Evolutionary conservation across 169 alveolate genomes (phyloP), one percentile per base, ranked within the genome.

Genomic region (Condylostoma magnum): DNA sequence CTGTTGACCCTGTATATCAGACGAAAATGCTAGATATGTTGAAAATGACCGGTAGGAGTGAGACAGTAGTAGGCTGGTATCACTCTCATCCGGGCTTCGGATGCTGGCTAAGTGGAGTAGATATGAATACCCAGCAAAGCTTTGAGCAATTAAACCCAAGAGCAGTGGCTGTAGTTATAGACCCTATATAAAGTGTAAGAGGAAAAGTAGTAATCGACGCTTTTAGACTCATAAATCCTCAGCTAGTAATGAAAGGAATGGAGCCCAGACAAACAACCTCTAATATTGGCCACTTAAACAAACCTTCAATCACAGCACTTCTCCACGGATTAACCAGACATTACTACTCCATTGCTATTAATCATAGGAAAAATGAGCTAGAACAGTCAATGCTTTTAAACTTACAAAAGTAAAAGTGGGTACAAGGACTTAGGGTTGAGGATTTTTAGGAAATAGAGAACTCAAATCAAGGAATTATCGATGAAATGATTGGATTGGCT

Each of bases 11-110:
- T 20, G 99, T 97, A 2, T 98, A 94, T 90, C 99, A 98, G 88
- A 96, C 98, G 12, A 97, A 96, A 89, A 97, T 98, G 99, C 89
- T 97, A 74, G 99, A 98, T 81, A 95, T 96, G 97, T 92, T 98
- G 60, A 97, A 97, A 81, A 94, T 95, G 73, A 98, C 99, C 3
- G 99, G 99, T 3, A 87, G 99, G 72, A 96, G 91, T 41, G 98
- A 97, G 83, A 95, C 93, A 82, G 96, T 95, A 50, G 99, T 97
- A 54, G 99, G 99, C 12, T 98, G 99, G 99, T 98, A 98, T 81
- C 99, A 98, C 83, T 96, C 99, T 28, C 99, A 98, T 85, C 99
- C 99, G 0, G 99, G 99, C 31, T 98, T 97, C 77, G 99, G 99
- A 6, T 96, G 99, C 76, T 98, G 99, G 99, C 89, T 98, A 58